Base-by-base conservation (phyloP, 306 rosid species). In the Cucurbita maxima region DNA sequence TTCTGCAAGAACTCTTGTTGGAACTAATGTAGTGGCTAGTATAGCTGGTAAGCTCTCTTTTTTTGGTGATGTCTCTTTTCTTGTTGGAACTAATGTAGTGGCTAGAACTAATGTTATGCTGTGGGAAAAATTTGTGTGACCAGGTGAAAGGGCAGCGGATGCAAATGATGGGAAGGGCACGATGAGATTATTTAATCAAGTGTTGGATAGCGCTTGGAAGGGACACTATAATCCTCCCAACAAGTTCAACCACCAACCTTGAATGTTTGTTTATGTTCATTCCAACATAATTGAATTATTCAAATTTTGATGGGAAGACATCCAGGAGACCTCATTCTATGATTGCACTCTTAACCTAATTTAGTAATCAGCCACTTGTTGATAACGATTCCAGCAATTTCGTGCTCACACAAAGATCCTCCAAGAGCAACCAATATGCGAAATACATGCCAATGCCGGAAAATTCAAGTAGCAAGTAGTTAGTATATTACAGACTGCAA, bases 381-480 rank as follows among this genome's bases (percentile, higher is more conserved):
- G 38, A 6, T 75, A 19, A 20, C 62, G 61, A 62, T 12, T 75
- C 6, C 61, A 48, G 71, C 78, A 10, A 62, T 75, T 44, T 75
- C 72, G 3, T 75, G 78, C 61, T 37, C 48, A 8, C 14, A 75
- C 12, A 37, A 40, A 13, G 8, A 47, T 34, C 78, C 78, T 4
- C 61, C 61, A 48, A 59, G 78, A 30, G 72, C 78, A 30, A 47
- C 72, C 78, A 30, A 60, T 8, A 75, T 75, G 72, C 48, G 60
- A 20, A 61, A 62, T 7, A 47, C 10, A 4, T 60, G 50, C 18
- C 72, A 75, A 20, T 18, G 19, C 22, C 72, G 50, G 2, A 38
- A 60, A 51, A 7, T 38, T 15, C 34, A 47, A 43, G 20, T n/a
- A 4, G n/a, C 7, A 67, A 47, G 6, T 44, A 19, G 1, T 22